Base-by-base conservation (phyloP, 2,329 filamentous ascomycete species). In the Amesomyces nigricolor region DNA sequence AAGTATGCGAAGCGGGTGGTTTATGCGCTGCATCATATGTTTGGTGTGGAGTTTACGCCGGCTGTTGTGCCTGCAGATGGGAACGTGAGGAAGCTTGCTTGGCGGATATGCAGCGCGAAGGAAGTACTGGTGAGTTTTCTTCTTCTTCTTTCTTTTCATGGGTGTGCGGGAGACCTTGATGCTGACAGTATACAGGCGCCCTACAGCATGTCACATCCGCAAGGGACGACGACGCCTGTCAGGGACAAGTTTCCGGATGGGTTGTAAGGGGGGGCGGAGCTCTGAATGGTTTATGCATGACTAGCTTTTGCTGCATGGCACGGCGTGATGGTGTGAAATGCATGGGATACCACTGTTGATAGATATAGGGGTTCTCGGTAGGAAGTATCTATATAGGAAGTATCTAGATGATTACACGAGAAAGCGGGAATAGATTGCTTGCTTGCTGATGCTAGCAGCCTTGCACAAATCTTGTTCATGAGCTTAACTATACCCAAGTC, bases 91-190 rank as follows among this genome's bases (percentile, higher is more conserved):
- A 96, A 95, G 68, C 75, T 99, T 60, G 91, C 91, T 5, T 96
- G 92, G 91, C 82, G 94, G 66, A 89, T 99, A 61, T 94, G 88
- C 70, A 95, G 95, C 69, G 94, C 94, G 37, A 96, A 96, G 77
- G 89, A 91, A 72, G 94, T 96, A 61, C 72, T 97, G 73, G 90
- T 95, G 76, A 75, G 87, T 79, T 9, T 47, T 22, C 37, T 32
- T 3, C 37, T 44, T 32, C 16, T 10, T 30, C 4, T 8, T 1
- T 37, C 8, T 13, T 10, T 16, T 44, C 13, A 1, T 4, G n/a
- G 14, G 0, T 47, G 14, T 11, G 3, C 13, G 11, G 17, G 4
- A 22, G 3, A 5, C 8, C 14, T 44, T 16, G 26, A 37, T 52
- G 37, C 56, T 59, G 42, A 58, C 35, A 22, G 8, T 35, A 17